phyloP scores from a whole-genome alignment of 495 filamentous ascomycete genomes.

The Trichoderma virens region DNA sequence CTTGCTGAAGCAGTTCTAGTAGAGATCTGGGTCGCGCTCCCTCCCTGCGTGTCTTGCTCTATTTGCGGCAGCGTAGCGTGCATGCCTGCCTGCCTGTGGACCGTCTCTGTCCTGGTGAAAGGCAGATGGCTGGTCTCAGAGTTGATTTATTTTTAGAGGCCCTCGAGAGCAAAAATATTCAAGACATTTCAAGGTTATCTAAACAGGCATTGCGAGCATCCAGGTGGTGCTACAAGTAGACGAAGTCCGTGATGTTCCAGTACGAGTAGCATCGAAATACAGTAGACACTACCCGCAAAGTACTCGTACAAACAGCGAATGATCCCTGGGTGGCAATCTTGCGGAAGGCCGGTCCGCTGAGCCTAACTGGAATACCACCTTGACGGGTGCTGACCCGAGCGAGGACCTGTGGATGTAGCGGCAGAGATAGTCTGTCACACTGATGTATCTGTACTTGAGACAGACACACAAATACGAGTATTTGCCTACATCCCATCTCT shows the following conservation, averaged over 20 bases:
- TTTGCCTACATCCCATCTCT: no score
- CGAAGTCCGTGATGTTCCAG: no score
- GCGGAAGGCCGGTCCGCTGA: constrained; percentile 2
- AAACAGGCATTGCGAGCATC: background rate
- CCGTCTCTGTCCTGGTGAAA: background rate
- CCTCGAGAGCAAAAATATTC: background rate
- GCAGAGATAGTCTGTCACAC: no score
- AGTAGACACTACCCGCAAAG: background rate
- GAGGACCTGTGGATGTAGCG: background rate
- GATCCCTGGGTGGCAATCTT: background rate
- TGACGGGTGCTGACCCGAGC: background rate
- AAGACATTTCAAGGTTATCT: background rate
- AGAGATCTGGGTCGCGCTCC: no score
- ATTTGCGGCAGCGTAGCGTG: background rate
- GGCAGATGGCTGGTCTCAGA: background rate
- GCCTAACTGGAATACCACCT: background rate
- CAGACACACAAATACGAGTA: no score
- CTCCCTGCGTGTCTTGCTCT: background rate
- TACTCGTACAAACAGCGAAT: background rate
- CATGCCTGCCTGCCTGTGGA: background rate
- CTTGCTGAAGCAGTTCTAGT: no score
- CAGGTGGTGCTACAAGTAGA: background rate
- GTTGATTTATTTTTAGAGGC: background rate
- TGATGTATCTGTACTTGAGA: no score
- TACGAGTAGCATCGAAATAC: background rate